Evolutionary conservation across 2,329 filamentous ascomycete species (phyloP).

Genomic region (Colletotrichum echinochloae): DNA sequence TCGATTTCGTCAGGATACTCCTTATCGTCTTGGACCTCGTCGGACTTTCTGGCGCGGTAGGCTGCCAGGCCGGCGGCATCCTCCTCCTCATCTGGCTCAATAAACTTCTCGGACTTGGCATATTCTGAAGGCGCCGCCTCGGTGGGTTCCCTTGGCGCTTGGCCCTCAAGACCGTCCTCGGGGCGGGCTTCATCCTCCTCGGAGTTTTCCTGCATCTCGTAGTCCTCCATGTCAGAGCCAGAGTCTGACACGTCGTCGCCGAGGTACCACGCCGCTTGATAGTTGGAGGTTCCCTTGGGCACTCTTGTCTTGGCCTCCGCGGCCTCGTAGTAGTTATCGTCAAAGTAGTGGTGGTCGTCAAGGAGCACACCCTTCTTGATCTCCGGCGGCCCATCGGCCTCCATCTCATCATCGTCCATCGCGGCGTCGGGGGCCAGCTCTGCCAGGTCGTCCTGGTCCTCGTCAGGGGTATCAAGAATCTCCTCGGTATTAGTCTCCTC

Average conservation of each 20-base stretch:
- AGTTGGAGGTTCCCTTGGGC: conserved; percentile 91
- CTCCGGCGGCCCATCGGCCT: conserved; percentile 56
- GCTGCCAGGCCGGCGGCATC: conserved; percentile 81
- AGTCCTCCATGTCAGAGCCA: conserved; percentile 84
- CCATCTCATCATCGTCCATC: conserved; percentile 63
- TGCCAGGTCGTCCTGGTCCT: conserved; percentile 85
- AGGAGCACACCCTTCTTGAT: conserved; percentile 87
- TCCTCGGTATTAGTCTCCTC: conserved; percentile 68
- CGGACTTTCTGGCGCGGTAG: conserved; percentile 81
- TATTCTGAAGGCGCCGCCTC: conserved; percentile 89
- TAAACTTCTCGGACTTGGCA: conserved; percentile 91
- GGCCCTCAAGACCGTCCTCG: conserved; percentile 84
- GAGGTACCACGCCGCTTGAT: conserved; percentile 95
- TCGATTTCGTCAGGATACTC: conserved; percentile 99
- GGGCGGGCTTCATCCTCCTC: conserved; percentile 71
- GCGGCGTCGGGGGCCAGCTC: conserved; percentile 89
- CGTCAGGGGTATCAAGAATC: conserved; percentile 77
- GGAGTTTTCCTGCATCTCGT: conserved; percentile 68
- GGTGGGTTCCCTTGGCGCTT: conserved; percentile 74
- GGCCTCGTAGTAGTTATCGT: conserved; percentile 76
- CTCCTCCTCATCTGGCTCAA: conserved; percentile 85
- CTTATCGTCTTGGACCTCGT: conserved; percentile 87
- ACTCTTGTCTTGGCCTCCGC: conserved; percentile 76
- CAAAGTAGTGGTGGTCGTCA: conserved; percentile 98
- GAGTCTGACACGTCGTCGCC: conserved; percentile 81